A percentile compares a stretch with the other conserved stretches of the same genome.
Evolutionary conservation across 2,329 filamentous ascomycete genomes (phyloP).

Genomic region (Coleophoma crateriformis): DNA sequence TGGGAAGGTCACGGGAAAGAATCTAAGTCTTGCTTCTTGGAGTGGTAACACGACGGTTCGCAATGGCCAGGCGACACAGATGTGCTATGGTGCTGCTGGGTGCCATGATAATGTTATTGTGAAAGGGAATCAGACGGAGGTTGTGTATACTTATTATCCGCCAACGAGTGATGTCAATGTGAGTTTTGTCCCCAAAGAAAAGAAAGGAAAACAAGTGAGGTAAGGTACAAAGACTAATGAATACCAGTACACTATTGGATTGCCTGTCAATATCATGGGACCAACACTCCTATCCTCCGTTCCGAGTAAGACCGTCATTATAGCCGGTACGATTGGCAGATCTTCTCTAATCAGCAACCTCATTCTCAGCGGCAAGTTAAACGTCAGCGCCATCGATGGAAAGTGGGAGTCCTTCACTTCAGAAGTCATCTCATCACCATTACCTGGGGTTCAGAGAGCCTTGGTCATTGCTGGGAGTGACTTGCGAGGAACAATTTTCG

Average conservation of each 20-base stretch:
- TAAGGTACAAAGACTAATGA: not conserved
- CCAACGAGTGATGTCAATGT: constrained; percentile 20
- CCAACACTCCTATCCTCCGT: constrained; percentile 28
- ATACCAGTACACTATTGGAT: constrained; percentile 36
- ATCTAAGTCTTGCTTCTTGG: constrained; percentile 42
- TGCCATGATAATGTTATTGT: constrained; percentile 10
- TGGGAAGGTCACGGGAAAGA: constrained; percentile 62
- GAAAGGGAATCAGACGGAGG: constrained; percentile 9
- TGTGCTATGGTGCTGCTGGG: not conserved
- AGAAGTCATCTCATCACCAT: constrained; percentile 49
- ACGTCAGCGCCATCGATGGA: constrained; percentile 50
- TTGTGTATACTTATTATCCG: constrained; percentile 20
- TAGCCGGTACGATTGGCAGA: constrained; percentile 63
- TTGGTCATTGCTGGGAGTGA: constrained; percentile 66
- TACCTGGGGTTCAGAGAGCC: constrained; percentile 49
- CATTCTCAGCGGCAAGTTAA: constrained; percentile 47
- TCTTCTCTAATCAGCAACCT: constrained; percentile 57
- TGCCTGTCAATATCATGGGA: constrained; percentile 36
- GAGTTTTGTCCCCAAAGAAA: constrained; percentile 2
- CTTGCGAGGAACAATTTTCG: constrained; percentile 61
- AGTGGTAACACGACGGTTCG: not conserved
- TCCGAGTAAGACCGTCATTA: constrained; percentile 49
- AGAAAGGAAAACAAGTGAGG: not conserved
- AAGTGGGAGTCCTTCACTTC: constrained; percentile 67
- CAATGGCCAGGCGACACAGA: not conserved